Conservation (phyloP, 495 filamentous ascomycete species). For the Sordaria brevicollis region DNA sequence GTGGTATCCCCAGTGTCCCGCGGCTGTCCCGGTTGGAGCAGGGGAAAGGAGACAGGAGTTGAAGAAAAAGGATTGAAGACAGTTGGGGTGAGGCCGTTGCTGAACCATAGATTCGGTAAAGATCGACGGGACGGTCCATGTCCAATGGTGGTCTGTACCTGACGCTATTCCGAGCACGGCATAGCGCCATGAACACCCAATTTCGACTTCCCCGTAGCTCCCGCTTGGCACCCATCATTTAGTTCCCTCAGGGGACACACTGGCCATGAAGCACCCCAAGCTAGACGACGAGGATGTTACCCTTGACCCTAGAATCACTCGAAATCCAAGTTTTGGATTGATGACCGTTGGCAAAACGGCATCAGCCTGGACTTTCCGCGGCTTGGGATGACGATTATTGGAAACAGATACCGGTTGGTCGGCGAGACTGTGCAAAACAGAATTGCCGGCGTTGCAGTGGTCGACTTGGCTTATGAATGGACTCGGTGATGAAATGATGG, state of each 20-base stretch:
- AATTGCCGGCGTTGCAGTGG: not conserved
- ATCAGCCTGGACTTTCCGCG: not conserved
- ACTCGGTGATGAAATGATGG: not conserved
- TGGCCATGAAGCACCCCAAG: not conserved
- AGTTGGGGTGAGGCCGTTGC: not conserved
- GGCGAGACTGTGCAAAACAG: not conserved
- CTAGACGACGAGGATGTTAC: not conserved
- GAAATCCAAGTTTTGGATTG: not conserved
- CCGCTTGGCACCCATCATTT: not conserved
- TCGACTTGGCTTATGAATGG: not conserved
- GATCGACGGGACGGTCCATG: slow-evolving; percentile 4
- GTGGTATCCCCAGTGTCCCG: not conserved
- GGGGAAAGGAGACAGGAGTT: too few relatives aligned
- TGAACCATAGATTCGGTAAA: slow-evolving; percentile 1
- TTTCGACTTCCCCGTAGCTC: not conserved
- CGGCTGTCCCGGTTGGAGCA: too few relatives aligned
- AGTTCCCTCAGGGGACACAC: not conserved
- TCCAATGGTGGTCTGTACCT: not conserved
- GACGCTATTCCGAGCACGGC: not conserved
- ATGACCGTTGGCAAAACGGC: not conserved
- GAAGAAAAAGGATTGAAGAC: too few relatives aligned
- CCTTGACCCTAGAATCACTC: not conserved
- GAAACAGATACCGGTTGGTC: not conserved
- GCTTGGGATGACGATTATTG: not conserved
- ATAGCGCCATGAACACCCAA: slow-evolving; percentile 1